Percentiles rank a stretch among this genome's conserved stretches.
phyloP scores from a whole-genome alignment of 352 stramenopile genomes.

The Pythium biforme region DNA sequence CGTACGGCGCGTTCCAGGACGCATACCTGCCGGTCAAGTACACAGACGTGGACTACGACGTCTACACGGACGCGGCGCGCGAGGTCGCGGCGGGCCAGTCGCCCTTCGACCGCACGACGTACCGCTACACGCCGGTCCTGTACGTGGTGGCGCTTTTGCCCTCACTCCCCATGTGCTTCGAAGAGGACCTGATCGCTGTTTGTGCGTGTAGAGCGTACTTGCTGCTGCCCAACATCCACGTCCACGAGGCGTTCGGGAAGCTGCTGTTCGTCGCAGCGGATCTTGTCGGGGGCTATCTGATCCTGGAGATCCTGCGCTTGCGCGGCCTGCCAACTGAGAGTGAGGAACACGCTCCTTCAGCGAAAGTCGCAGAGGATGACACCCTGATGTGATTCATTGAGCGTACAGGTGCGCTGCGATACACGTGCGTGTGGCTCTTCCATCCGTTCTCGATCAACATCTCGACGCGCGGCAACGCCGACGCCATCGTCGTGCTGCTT shows the following conservation, averaged over 20 bases:
- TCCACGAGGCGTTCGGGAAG: slow-evolving; percentile 89
- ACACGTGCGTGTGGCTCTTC: slow-evolving; percentile 93
- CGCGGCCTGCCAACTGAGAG: slow-evolving; percentile 50
- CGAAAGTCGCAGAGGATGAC: neutral
- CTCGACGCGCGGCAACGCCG: slow-evolving; percentile 97
- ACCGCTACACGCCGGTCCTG: slow-evolving; percentile 98
- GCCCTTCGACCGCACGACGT: slow-evolving; percentile 97
- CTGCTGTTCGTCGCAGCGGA: slow-evolving; percentile 96
- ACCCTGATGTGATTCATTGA: neutral
- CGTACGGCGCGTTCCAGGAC: slow-evolving; percentile 81
- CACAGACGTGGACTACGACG: slow-evolving; percentile 99
- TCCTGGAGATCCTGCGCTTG: slow-evolving; percentile 85
- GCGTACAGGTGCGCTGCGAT: slow-evolving; percentile 51
- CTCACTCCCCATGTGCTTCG: neutral
- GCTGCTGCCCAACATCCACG: slow-evolving; percentile 72
- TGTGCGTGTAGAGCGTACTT: slow-evolving; percentile 49
- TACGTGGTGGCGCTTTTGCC: slow-evolving; percentile 27
- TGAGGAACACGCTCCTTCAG: neutral
- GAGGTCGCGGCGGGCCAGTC: slow-evolving; percentile 86
- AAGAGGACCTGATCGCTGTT: neutral
- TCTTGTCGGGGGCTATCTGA: slow-evolving; percentile 87
- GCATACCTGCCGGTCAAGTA: slow-evolving; percentile 90
- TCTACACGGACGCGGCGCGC: slow-evolving; percentile 96
- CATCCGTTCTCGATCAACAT: slow-evolving; percentile 99
- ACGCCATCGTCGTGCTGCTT: slow-evolving; percentile 93